Percentiles rank a stretch among this genome's conserved stretches.
These are phyloP conservation scores for Filosporella fistucella DNA, from an alignment of 495 filamentous ascomycete genomes.

Conservation along the genomic window DNA sequence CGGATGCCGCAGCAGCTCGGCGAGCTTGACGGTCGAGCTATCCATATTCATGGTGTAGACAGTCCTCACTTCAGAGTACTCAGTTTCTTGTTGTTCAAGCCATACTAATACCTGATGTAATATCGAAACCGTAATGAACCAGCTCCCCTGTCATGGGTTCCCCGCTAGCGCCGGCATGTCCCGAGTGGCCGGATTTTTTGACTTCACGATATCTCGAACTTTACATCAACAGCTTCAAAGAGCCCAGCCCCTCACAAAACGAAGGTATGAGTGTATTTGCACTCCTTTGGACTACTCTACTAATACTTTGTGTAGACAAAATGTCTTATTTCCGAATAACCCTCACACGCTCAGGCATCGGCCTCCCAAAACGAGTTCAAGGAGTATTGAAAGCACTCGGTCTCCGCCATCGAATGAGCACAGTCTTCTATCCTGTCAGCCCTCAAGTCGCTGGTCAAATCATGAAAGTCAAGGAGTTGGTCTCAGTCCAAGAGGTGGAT, in stretches of 20 bases:
- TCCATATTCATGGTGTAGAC: slow-evolving; percentile 35
- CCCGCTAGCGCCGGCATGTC: no score
- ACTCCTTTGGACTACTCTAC: neutral
- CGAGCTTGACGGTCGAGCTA: slow-evolving; percentile 60
- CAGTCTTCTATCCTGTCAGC: slow-evolving; percentile 87
- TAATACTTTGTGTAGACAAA: slow-evolving; percentile 23
- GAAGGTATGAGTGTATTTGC: slow-evolving; percentile 8
- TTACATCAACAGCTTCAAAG: slow-evolving; percentile 1
- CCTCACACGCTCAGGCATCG: slow-evolving; percentile 88
- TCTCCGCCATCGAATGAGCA: slow-evolving; percentile 78
- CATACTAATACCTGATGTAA: slow-evolving; percentile 7
- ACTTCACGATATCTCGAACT: slow-evolving; percentile 4
- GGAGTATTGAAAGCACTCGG: slow-evolving; percentile 87
- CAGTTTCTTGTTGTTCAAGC: slow-evolving; percentile 5
- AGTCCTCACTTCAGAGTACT: neutral
- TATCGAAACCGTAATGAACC: neutral
- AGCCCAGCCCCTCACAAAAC: neutral
- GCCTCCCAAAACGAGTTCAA: slow-evolving; percentile 75
- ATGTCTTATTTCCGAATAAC: slow-evolving; percentile 97
- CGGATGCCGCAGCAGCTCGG: slow-evolving; percentile 67
- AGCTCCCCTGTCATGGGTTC: no score
- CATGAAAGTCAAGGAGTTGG: slow-evolving; percentile 95
- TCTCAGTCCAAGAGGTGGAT: slow-evolving; percentile 81
- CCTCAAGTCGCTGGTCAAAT: slow-evolving; percentile 88
- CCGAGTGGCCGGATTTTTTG: no score